Conservation (phyloP, 2,329 filamentous ascomycete species). For the Geosmithia flava region DNA sequence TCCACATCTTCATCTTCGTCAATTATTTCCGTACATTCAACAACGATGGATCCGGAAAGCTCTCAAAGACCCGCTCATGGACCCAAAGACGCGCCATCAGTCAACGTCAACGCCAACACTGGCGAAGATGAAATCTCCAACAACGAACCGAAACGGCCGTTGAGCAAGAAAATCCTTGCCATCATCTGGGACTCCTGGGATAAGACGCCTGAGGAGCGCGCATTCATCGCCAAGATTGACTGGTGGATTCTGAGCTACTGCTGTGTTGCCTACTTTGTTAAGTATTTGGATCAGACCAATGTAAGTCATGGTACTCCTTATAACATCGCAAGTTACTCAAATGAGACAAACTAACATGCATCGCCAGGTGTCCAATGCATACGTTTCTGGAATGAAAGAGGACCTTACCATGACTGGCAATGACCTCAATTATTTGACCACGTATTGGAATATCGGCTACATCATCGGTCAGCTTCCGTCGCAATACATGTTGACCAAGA, state of each 20-base stretch:
- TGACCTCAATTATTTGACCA: slow-evolving; percentile 35
- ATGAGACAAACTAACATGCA: background rate
- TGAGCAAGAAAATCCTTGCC: slow-evolving; percentile 8
- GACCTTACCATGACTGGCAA: slow-evolving; percentile 37
- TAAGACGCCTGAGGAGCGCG: slow-evolving; percentile 17
- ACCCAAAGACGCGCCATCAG: background rate
- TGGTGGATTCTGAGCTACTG: slow-evolving; percentile 20
- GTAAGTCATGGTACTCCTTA: too few species aligned
- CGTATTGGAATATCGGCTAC: slow-evolving; percentile 46
- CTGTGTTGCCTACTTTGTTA: slow-evolving; percentile 22
- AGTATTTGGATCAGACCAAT: slow-evolving; percentile 18
- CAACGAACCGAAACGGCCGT: background rate
- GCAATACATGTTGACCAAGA: slow-evolving; percentile 21
- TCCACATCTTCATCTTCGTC: background rate
- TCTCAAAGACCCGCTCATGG: background rate
- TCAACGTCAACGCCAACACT: background rate
- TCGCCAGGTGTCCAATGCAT: slow-evolving; percentile 18
- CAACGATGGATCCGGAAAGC: slow-evolving; percentile 1
- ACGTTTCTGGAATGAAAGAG: slow-evolving; percentile 31
- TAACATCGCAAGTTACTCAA: too few species aligned
- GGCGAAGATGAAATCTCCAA: background rate
- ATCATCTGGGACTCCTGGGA: slow-evolving; percentile 19
- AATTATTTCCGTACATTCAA: background rate
- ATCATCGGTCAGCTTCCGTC: slow-evolving; percentile 29
- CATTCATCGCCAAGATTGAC: slow-evolving; percentile 19